These are phyloP conservation scores for Ogataea neopini DNA, from an alignment of 805 yeast genomes.

Conservation along the genomic window DNA sequence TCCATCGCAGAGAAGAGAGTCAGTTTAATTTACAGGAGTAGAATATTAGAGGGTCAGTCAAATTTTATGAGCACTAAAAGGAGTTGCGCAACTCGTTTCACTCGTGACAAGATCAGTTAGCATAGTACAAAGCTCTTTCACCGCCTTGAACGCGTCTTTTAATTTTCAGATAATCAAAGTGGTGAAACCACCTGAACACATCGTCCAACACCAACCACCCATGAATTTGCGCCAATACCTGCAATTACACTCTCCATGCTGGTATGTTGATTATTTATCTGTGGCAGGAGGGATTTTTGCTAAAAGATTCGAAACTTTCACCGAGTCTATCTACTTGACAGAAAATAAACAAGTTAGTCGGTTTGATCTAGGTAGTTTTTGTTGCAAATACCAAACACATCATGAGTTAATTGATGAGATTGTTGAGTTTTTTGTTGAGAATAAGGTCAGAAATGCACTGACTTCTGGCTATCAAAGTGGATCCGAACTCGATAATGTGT, in stretches of 20 bases:
- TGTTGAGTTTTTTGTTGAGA: constrained; percentile 34
- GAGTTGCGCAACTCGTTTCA: too few species aligned
- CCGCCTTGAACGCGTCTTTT: constrained; percentile 2
- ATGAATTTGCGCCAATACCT: background rate
- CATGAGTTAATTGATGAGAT: constrained; percentile 44
- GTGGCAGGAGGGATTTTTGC: background rate
- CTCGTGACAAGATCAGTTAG: too few species aligned
- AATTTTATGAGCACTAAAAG: too few species aligned
- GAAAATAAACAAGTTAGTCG: background rate
- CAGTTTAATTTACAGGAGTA: too few species aligned
- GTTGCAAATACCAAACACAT: constrained; percentile 17
- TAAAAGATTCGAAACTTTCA: background rate
- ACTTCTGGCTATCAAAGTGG: constrained; percentile 45
- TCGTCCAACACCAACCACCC: too few species aligned
- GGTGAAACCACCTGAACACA: too few species aligned
- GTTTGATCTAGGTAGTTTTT: background rate
- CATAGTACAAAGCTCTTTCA: too few species aligned
- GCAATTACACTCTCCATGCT: background rate
- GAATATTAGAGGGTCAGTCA: too few species aligned
- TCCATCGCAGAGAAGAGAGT: too few species aligned
- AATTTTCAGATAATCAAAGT: background rate
- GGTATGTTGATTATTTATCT: background rate
- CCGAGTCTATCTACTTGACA: background rate
- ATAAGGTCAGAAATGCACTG: constrained; percentile 40
- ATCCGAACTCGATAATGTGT: constrained; percentile 23